These are phyloP conservation scores for Gracilaria gracilis DNA, from an alignment of 23 red algal species.

Conservation along the genomic window DNA sequence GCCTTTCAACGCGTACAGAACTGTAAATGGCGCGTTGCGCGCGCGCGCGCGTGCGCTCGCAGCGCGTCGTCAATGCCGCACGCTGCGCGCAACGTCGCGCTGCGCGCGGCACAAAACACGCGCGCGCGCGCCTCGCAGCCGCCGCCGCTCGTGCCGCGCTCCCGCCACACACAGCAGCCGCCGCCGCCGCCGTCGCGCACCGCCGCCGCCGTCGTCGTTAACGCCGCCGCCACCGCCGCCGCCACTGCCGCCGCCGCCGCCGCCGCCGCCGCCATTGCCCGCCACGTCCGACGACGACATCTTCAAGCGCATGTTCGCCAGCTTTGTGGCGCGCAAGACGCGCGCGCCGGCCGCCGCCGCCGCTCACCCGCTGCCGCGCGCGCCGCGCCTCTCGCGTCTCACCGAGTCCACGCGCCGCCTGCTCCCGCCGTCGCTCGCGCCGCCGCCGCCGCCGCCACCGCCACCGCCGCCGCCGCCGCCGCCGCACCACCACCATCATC, in stretches of 20 bases:
- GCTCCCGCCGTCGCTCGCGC: neutral
- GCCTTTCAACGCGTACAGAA: neutral
- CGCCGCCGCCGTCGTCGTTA: too few species aligned
- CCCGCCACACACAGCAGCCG: neutral
- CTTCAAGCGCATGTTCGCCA: conserved; percentile 71
- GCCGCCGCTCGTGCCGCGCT: neutral
- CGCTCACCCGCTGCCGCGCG: neutral
- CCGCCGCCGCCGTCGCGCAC: neutral
- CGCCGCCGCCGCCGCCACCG: conserved; percentile 8
- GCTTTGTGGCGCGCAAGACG: conserved; percentile 57
- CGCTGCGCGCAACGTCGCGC: neutral
- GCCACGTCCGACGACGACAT: conserved; percentile 54
- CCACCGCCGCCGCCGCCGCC: too few species aligned
- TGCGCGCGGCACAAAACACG: neutral
- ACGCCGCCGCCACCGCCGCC: too few species aligned
- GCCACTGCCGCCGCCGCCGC: too few species aligned
- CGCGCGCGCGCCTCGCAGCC: neutral
- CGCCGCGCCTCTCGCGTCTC: conserved; percentile 10
- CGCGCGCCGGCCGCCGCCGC: neutral
- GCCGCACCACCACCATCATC: too few species aligned
- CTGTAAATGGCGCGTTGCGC: neutral
- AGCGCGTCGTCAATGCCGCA: neutral
- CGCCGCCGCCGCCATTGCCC: conserved; percentile 1
- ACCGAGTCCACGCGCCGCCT: conserved; percentile 14
- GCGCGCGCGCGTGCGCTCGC: too few species aligned